A percentile compares a stretch with the other conserved stretches of the same genome.
These are phyloP conservation scores for Fistulifera solaris DNA, from an alignment of 108 stramenopile species.

Conservation along the genomic window DNA sequence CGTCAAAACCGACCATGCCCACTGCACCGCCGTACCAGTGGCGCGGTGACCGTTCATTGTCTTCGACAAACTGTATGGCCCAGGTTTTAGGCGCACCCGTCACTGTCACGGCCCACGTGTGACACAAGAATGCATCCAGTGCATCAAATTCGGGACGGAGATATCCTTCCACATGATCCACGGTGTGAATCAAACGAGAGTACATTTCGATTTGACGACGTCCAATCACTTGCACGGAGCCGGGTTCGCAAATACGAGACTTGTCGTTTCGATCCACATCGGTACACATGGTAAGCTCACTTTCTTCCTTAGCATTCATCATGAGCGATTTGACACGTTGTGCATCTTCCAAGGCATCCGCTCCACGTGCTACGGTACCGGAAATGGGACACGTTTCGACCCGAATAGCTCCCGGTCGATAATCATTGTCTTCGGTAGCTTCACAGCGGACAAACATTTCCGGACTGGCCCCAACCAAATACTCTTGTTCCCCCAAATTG, in stretches of 20 bases:
- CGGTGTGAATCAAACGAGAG: constrained; percentile 94
- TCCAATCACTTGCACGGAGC: constrained; percentile 95
- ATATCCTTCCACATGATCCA: constrained; percentile 98
- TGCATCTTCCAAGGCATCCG: constrained; percentile 97
- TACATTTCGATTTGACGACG: constrained; percentile 99
- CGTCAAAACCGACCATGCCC: constrained; percentile 96
- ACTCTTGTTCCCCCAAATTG: constrained; percentile 91
- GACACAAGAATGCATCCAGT: constrained; percentile 95
- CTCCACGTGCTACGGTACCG: constrained; percentile 95
- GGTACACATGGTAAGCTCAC: constrained; percentile 98
- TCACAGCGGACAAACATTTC: constrained; percentile 99
- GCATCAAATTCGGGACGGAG: constrained; percentile 93
- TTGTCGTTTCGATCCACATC: constrained; percentile 99
- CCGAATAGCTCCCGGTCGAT: constrained; percentile 73
- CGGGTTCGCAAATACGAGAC: constrained; percentile 95
- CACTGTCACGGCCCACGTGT: constrained; percentile 99
- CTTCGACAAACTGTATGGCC: constrained; percentile 97
- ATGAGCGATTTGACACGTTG: constrained; percentile 84
- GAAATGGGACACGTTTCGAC: constrained; percentile 98
- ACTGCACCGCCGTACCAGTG: constrained; percentile 98
- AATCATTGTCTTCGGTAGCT: constrained; percentile 71
- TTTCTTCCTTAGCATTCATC: constrained; percentile 94
- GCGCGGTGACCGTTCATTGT: constrained; percentile 87
- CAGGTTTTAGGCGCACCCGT: constrained; percentile 97
- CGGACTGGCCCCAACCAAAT: constrained; percentile 94